Conservation (phyloP, 331 rosid genomes). For the Erythrophleum ivorense region DNA sequence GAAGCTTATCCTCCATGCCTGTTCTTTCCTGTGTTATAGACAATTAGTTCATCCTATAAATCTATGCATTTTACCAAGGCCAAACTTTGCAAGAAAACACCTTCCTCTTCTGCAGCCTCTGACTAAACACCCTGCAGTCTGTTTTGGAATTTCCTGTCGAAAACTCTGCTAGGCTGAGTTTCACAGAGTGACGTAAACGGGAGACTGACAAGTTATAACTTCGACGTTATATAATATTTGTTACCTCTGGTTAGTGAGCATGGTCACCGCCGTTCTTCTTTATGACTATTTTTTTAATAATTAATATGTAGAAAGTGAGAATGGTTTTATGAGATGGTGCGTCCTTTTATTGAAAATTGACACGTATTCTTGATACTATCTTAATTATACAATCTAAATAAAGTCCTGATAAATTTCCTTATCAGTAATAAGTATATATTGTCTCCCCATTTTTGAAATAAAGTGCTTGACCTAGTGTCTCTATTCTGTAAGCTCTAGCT, state of each 20-base stretch:
- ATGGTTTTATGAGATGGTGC: not conserved
- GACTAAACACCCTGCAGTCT: not conserved
- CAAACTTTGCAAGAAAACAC: not conserved
- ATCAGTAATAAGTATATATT: not conserved
- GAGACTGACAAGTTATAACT: not conserved
- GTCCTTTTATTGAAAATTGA: not conserved
- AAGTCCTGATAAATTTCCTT: not conserved
- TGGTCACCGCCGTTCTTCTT: not conserved
- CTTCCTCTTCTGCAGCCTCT: not conserved
- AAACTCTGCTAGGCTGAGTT: constrained; percentile 21
- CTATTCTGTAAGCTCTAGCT: not conserved
- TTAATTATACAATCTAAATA: not conserved
- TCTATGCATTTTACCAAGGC: not conserved
- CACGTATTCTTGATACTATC: too few relatives aligned
- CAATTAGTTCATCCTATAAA: not conserved
- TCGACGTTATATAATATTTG: not conserved
- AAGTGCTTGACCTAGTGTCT: not conserved
- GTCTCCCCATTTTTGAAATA: not conserved
- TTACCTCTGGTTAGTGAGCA: constrained; percentile 3
- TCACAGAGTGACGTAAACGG: not conserved
- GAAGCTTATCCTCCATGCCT: not conserved
- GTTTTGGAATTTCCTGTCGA: constrained; percentile 15
- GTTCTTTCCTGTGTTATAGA: not conserved
- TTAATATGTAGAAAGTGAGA: not conserved
- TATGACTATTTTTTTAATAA: too few relatives aligned